Percentiles rank a stretch among this genome's conserved stretches.
phyloP scores from a whole-genome alignment of 2,329 filamentous ascomycete species.

The Tolypocladium nubicola region DNA sequence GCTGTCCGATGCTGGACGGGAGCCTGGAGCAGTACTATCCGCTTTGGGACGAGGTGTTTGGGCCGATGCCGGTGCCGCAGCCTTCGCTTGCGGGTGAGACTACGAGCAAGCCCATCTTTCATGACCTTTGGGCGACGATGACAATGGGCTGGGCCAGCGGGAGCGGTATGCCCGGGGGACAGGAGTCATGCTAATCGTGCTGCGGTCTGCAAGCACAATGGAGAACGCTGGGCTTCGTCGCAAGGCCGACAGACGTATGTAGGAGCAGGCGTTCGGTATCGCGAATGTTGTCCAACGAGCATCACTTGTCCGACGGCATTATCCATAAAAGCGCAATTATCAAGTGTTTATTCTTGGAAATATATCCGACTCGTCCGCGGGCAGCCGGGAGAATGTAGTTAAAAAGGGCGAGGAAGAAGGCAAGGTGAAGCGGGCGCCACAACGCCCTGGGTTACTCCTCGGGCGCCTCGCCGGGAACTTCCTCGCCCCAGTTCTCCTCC shows the following conservation, averaged over 20 bases:
- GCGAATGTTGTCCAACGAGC: not conserved
- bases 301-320: too few relatives aligned
- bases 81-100: conserved; percentile 2
- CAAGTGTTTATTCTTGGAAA: not conserved
- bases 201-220: not conserved
- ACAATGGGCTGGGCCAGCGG: conserved; percentile 31
- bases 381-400: not conserved
- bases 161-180: not conserved
- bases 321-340: not conserved
- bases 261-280: not conserved
- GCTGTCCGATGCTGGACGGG: conserved; percentile 42
- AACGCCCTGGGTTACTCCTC: conserved; percentile 32
- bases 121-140: conserved; percentile 39
- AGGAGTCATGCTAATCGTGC: not conserved
- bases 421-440: not conserved
- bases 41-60: conserved; percentile 30
- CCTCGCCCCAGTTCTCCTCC: conserved; percentile 80
- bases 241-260: too few relatives aligned
- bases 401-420: not conserved
- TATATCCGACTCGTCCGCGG: not conserved
- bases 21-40: conserved; percentile 35
- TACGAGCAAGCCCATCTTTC: conserved; percentile 17
- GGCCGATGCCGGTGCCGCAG: conserved; percentile 5
- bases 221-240: not conserved
- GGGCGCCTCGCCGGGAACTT: conserved; percentile 59